Percentiles rank a stretch among this genome's conserved stretches.
These are phyloP conservation scores for Cryoendolithus antarcticus DNA, from an alignment of 2,329 filamentous ascomycete genomes.

Conservation along the genomic window DNA sequence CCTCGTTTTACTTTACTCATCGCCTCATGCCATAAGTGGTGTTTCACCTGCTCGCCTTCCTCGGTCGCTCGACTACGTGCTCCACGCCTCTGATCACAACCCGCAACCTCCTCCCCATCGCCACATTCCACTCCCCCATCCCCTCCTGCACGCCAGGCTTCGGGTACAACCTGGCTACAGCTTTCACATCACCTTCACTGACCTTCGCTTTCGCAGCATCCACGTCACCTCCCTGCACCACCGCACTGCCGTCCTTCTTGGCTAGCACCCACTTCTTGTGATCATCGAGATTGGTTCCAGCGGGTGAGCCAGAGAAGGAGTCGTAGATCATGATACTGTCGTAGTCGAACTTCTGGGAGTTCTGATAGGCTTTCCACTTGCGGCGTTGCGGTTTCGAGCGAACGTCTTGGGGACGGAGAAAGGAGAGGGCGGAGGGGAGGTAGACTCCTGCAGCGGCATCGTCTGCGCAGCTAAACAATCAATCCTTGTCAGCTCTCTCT, in stretches of 20 bases:
- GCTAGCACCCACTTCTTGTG: slow-evolving; percentile 2
- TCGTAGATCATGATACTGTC: slow-evolving; percentile 6
- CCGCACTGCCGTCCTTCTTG: not conserved
- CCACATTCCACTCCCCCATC: not conserved
- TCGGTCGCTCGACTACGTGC: not conserved
- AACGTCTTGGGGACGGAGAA: not conserved
- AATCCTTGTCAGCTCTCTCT: not conserved
- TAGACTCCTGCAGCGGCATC: slow-evolving; percentile 1
- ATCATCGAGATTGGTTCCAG: not conserved
- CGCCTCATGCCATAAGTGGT: no score
- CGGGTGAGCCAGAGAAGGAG: not conserved
- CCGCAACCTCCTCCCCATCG: not conserved
- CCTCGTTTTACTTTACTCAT: no score
- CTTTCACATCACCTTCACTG: slow-evolving; percentile 2
- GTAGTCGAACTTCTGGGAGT: slow-evolving; percentile 2
- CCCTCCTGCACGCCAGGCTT: not conserved
- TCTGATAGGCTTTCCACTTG: not conserved
- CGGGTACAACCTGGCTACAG: slow-evolving; percentile 3
- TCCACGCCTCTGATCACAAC: not conserved
- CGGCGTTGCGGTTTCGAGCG: not conserved
- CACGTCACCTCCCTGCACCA: slow-evolving; percentile 3
- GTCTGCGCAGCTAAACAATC: slow-evolving; percentile 1
- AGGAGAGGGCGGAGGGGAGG: slow-evolving; percentile 1
- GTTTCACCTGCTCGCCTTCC: not conserved
- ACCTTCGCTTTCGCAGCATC: slow-evolving; percentile 1